phyloP scores from a whole-genome alignment of 495 filamentous ascomycete species.

The Wilcoxina mikolae region DNA sequence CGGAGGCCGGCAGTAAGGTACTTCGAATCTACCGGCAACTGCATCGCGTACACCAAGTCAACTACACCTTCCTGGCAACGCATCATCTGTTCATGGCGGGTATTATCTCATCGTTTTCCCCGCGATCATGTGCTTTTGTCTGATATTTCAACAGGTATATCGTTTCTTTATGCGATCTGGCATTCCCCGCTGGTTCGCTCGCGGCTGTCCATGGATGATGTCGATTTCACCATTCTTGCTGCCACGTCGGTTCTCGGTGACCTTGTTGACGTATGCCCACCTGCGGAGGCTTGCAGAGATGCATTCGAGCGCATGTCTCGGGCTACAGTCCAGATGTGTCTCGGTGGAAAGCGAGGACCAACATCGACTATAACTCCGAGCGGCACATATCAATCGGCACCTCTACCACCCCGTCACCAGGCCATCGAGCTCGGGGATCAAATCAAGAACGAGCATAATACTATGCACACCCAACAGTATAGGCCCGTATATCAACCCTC shows the following conservation, averaged over 20 bases:
- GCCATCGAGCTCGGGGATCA: slow-evolving; percentile 4
- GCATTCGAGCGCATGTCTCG: slow-evolving; percentile 92
- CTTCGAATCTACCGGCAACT: slow-evolving; percentile 79
- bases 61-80: slow-evolving; percentile 92
- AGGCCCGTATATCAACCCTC: slow-evolving; percentile 30
- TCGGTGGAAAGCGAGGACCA: slow-evolving; percentile 18
- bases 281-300: slow-evolving; percentile 73
- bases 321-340: slow-evolving; percentile 74
- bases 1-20: slow-evolving; percentile 86
- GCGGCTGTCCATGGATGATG: slow-evolving; percentile 79
- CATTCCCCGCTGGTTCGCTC: slow-evolving; percentile 79
- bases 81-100: slow-evolving; percentile 96
- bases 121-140: not conserved
- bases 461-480: slow-evolving; percentile 29
- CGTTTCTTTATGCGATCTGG: slow-evolving; percentile 95
- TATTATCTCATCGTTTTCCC: slow-evolving; percentile 32
- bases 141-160: slow-evolving; percentile 46
- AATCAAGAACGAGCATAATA: slow-evolving; percentile 5
- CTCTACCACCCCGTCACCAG: slow-evolving; percentile 9
- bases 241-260: slow-evolving; percentile 76
- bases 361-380: slow-evolving; percentile 11
- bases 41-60: slow-evolving; percentile 75
- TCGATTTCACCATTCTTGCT: slow-evolving; percentile 90
- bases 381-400: slow-evolving; percentile 11
- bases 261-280: slow-evolving; percentile 62